phyloP scores from a whole-genome alignment of 2,329 filamentous ascomycete species.

The Sporothrix inflata region DNA sequence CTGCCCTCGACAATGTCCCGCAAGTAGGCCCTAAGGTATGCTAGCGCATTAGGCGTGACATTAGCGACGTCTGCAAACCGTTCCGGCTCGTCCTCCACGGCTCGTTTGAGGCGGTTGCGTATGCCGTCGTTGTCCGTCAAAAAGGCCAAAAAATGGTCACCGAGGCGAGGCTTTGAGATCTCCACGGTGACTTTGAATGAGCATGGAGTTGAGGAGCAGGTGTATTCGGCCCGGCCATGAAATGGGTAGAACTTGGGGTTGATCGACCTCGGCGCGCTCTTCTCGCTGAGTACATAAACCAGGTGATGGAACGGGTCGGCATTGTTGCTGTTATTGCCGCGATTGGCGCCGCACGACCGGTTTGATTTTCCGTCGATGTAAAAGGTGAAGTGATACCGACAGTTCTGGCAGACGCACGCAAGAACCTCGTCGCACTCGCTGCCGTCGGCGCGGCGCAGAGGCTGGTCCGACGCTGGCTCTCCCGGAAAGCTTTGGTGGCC shows the following conservation, averaged over 20 bases:
- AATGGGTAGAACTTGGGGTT: slow-evolving; percentile 46
- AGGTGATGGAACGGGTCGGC: slow-evolving; percentile 38
- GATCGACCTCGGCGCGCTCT: slow-evolving; percentile 17
- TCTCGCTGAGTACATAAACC: slow-evolving; percentile 24
- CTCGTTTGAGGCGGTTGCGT: slow-evolving; percentile 44
- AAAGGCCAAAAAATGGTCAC: slow-evolving; percentile 46
- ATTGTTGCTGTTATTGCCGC: slow-evolving; percentile 29
- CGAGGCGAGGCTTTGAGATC: slow-evolving; percentile 54
- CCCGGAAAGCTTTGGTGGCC: slow-evolving; percentile 34
- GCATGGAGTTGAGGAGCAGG: slow-evolving; percentile 49
- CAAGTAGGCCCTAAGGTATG: slow-evolving; percentile 56
- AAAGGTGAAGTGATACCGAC: slow-evolving; percentile 43
- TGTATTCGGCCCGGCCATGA: slow-evolving; percentile 44
- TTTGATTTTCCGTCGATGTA: slow-evolving; percentile 33
- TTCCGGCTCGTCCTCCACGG: slow-evolving; percentile 50
- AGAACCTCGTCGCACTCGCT: slow-evolving; percentile 32
- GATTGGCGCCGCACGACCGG: slow-evolving; percentile 30
- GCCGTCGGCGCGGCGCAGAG: slow-evolving; percentile 29
- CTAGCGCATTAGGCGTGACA: slow-evolving; percentile 47
- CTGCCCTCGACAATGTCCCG: slow-evolving; percentile 51
- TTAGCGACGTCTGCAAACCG: slow-evolving; percentile 51
- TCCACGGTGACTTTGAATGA: slow-evolving; percentile 51
- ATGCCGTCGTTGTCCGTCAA: slow-evolving; percentile 53
- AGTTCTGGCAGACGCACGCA: slow-evolving; percentile 41
- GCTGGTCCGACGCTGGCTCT: neutral